Evolutionary conservation across 1,284 basidiomycete genomes (phyloP).

Genomic region (Leccinum ponderosum): DNA sequence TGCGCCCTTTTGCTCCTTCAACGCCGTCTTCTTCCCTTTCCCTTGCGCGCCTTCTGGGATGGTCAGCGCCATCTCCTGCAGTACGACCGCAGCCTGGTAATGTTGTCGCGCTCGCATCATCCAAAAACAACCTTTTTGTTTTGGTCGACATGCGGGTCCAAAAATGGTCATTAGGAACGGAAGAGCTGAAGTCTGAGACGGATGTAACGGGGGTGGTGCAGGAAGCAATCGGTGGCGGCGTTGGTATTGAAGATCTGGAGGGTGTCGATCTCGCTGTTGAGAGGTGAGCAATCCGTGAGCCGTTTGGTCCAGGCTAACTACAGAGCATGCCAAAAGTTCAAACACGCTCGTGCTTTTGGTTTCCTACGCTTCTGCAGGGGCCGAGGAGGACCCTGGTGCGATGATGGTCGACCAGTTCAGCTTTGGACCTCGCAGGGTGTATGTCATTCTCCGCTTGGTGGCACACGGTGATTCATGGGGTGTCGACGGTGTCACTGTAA

Average conservation of each 20-base stretch:
- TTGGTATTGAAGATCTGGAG: constrained; percentile 62
- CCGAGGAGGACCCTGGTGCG: constrained; percentile 43
- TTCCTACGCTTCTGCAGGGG: constrained; percentile 57
- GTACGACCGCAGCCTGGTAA: constrained; percentile 47
- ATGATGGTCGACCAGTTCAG: constrained; percentile 43
- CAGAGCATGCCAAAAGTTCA: constrained; percentile 39
- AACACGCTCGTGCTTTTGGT: constrained; percentile 60
- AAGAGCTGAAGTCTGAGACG: constrained; percentile 55
- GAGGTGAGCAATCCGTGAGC: constrained; percentile 41
- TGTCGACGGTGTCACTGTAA: constrained; percentile 44
- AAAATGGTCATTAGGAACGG: constrained; percentile 63
- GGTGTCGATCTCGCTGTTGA: constrained; percentile 67
- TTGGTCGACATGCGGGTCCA: constrained; percentile 67
- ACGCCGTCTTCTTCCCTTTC: constrained; percentile 45
- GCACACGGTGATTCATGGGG: constrained; percentile 29
- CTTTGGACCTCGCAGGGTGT: constrained; percentile 58
- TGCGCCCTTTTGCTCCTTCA: constrained; percentile 60
- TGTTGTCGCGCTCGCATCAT: constrained; percentile 54
- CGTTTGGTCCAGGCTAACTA: constrained; percentile 5
- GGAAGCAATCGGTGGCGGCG: constrained; percentile 40
- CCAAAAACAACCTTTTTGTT: constrained; percentile 56
- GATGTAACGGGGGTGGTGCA: constrained; percentile 51
- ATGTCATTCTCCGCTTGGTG: constrained; percentile 56
- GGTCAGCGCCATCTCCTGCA: constrained; percentile 37
- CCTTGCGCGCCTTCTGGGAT: constrained; percentile 61